A percentile compares a stretch with the other conserved stretches of the same genome.
Evolutionary conservation across 805 yeast genomes (phyloP).

Genomic region (Brettanomyces bruxellensis): DNA sequence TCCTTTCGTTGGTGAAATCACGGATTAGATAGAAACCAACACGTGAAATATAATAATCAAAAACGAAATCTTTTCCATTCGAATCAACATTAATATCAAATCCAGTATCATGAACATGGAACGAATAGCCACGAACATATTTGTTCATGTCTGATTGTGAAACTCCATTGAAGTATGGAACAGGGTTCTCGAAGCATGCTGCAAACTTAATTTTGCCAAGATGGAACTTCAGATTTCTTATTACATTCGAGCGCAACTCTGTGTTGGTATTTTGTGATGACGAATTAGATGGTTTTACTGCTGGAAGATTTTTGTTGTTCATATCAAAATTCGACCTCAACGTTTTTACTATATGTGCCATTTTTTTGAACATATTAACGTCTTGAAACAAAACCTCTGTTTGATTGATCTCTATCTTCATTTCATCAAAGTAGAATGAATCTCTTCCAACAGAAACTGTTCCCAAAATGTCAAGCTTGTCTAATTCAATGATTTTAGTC

Average conservation of each 20-base stretch:
- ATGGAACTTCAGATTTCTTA: background rate
- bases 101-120: constrained; percentile 3
- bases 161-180: constrained; percentile 18
- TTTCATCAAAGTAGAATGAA: constrained; percentile 1
- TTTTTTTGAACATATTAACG: constrained; percentile 9
- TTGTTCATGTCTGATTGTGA: constrained; percentile 22
- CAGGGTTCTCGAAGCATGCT: constrained; percentile 23
- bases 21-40: constrained; percentile 8
- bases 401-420: constrained; percentile 5
- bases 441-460: constrained; percentile 7
- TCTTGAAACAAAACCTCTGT: constrained; percentile 9
- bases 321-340: background rate
- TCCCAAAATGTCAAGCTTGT: constrained; percentile 8
- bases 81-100: background rate
- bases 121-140: constrained; percentile 19
- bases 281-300: too few relatives aligned
- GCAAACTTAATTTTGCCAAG: constrained; percentile 10
- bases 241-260: too few relatives aligned
- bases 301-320: too few relatives aligned
- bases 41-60: background rate
- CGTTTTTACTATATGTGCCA: constrained; percentile 2
- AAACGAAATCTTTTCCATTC: background rate
- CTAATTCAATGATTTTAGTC: constrained; percentile 10
- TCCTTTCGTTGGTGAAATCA: constrained; percentile 13
- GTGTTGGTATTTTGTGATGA: too few relatives aligned